Percentiles rank a stretch among this genome's conserved stretches.
Conservation (phyloP, 2,329 filamentous ascomycete genomes). For the Penicillium sp. region DNA sequence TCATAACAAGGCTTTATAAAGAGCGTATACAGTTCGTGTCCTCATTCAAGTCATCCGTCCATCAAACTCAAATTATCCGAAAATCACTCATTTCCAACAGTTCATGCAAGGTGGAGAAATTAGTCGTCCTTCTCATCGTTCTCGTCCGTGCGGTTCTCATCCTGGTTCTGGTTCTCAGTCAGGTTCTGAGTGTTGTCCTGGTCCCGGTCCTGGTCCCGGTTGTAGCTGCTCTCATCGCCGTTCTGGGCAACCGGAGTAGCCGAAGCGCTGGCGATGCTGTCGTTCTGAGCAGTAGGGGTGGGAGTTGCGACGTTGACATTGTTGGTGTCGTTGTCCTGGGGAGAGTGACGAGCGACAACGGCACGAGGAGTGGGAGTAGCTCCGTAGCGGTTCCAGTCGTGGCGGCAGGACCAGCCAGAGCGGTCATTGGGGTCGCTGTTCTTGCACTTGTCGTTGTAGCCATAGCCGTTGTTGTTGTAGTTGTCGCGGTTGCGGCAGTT, state of each 20-base stretch:
- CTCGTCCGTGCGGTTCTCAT: conserved; percentile 3
- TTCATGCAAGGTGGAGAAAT: neutral
- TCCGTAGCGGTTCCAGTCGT: too few species aligned
- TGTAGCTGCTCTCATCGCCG: conserved; percentile 10
- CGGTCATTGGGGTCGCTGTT: neutral
- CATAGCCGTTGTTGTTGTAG: neutral
- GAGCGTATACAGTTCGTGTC: conserved; percentile 13
- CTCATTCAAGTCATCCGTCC: conserved; percentile 6
- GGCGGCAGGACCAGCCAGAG: neutral
- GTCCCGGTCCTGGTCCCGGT: conserved; percentile 9
- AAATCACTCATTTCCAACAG: neutral
- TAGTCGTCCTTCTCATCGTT: neutral
- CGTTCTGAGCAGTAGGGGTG: too few species aligned
- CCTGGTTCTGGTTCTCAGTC: conserved; percentile 3
- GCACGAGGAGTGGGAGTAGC: neutral
- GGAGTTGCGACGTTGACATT: too few species aligned
- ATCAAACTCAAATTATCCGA: neutral
- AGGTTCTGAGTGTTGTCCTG: conserved; percentile 3
- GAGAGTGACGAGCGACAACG: neutral
- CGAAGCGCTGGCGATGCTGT: too few species aligned
- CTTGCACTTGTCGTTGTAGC: conserved; percentile 1
- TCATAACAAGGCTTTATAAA: neutral
- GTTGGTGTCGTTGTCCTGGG: too few species aligned
- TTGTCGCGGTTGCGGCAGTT: conserved; percentile 7
- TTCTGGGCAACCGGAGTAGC: too few species aligned